Evolutionary conservation across 2,329 filamentous ascomycete species (phyloP).

Genomic region (Furcasterigmium sp.): DNA sequence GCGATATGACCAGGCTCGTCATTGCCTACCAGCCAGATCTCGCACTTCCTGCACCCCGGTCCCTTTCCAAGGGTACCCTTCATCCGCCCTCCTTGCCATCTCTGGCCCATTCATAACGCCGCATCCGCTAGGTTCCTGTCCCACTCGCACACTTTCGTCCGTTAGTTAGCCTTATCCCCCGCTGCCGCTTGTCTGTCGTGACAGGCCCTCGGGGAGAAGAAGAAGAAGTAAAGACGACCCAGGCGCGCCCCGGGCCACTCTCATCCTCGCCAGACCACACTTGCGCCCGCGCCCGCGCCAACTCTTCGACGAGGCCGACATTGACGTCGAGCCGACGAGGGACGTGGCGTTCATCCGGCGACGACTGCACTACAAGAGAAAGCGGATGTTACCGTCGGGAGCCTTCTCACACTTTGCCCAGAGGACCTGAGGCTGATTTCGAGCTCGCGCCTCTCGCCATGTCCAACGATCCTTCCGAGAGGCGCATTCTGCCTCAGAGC

Average conservation of each 20-base stretch:
- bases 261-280: background rate
- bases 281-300: background rate
- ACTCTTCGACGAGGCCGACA: slow-evolving; percentile 1
- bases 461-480: slow-evolving; percentile 57
- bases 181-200: background rate
- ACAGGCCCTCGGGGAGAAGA: background rate
- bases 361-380: background rate
- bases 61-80: slow-evolving; percentile 1
- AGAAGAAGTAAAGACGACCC: background rate
- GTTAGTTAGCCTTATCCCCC: background rate
- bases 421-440: slow-evolving; percentile 3
- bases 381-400: slow-evolving; percentile 5
- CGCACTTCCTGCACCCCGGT: slow-evolving; percentile 1
- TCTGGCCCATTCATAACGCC: slow-evolving; percentile 1
- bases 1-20: slow-evolving; percentile 5
- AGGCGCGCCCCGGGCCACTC: background rate
- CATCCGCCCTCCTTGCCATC: slow-evolving; percentile 1
- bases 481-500: slow-evolving; percentile 61
- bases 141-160: slow-evolving; percentile 1
- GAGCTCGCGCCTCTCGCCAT: slow-evolving; percentile 30
- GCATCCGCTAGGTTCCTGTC: background rate
- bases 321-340: slow-evolving; percentile 2
- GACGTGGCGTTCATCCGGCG: background rate
- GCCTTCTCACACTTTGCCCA: background rate
- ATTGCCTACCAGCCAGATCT: slow-evolving; percentile 4